phyloP scores from a whole-genome alignment of 2,329 filamentous ascomycete genomes.

The Xylaria sp. region DNA sequence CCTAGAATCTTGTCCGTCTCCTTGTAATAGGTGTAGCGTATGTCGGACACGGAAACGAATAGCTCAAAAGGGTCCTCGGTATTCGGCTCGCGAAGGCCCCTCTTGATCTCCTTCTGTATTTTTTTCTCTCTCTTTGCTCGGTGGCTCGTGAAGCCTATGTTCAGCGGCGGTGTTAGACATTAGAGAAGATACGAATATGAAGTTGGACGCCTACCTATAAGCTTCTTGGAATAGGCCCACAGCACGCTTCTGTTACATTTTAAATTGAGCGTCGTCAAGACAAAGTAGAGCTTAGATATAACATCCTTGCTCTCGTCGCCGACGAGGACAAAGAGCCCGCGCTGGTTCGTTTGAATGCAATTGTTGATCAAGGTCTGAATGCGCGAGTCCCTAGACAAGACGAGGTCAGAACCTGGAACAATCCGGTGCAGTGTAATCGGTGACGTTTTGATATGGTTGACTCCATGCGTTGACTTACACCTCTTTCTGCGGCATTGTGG shows the following conservation, averaged over 20 bases:
- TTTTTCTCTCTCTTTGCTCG: conserved; percentile 98
- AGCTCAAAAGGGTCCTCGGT: conserved; percentile 71
- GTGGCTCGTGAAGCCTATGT: conserved; percentile 66
- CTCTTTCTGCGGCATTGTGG: conserved; percentile 47
- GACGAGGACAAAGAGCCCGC: conserved; percentile 97
- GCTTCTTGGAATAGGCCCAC: conserved; percentile 99
- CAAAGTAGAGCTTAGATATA: conserved; percentile 93
- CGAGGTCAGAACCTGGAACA: conserved; percentile 15
- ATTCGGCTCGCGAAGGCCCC: conserved; percentile 91
- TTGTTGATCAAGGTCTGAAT: conserved; percentile 92
- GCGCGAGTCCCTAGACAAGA: conserved; percentile 76
- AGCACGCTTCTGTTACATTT: conserved; percentile 96
- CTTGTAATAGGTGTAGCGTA: conserved; percentile 99
- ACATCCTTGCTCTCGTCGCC: conserved; percentile 92
- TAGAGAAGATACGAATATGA: conserved; percentile 62
- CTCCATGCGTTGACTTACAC: conserved; percentile 41
- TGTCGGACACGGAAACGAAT: conserved; percentile 36
- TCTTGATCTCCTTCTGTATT: conserved; percentile 98
- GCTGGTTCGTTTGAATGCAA: conserved; percentile 93
- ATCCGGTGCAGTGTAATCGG: not conserved
- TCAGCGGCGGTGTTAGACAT: conserved; percentile 3
- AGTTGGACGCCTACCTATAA: conserved; percentile 72
- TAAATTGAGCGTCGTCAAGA: conserved; percentile 88
- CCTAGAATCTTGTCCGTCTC: conserved; percentile 83
- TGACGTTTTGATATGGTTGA: not conserved